phyloP scores from a whole-genome alignment of 768 basidiomycete genomes.

The Pleurotus ostreatus region DNA sequence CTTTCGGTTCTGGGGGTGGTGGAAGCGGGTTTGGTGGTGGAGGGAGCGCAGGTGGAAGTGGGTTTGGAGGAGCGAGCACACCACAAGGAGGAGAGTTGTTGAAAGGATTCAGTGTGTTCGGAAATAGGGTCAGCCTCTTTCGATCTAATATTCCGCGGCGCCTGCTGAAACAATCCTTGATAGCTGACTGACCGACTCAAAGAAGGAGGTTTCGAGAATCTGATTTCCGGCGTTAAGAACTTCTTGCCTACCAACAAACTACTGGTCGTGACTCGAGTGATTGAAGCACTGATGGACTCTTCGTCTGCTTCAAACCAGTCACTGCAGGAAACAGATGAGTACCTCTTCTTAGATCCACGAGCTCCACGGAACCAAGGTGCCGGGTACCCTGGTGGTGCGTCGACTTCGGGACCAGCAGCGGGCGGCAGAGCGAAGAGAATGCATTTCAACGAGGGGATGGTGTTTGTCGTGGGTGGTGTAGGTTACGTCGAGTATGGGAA shows the following conservation, averaged over 20 bases:
- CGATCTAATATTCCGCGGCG: no score
- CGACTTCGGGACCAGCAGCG: background rate
- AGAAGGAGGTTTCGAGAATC: conserved; percentile 94
- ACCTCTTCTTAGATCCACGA: conserved; percentile 88
- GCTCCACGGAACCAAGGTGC: conserved; percentile 54
- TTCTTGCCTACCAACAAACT: conserved; percentile 95
- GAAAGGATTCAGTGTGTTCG: conserved; percentile 89
- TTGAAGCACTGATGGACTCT: conserved; percentile 97
- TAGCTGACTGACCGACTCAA: conserved; percentile 87
- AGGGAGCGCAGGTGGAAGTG: background rate
- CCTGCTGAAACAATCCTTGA: background rate
- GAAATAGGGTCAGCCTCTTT: conserved; percentile 69
- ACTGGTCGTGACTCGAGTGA: conserved; percentile 85
- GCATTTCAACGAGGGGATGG: conserved; percentile 85
- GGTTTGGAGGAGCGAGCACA: conserved; percentile 3
- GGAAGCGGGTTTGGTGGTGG: conserved; percentile 52
- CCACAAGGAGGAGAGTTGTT: conserved; percentile 68
- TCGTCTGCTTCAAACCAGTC: conserved; percentile 92
- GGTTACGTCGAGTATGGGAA: conserved; percentile 98
- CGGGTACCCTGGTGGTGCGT: conserved; percentile 34
- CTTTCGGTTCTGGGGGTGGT: conserved; percentile 51
- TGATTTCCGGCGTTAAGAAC: conserved; percentile 97
- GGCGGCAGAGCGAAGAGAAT: conserved; percentile 40
- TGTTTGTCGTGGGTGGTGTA: conserved; percentile 95
- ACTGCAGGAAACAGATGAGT: conserved; percentile 94